Evolutionary conservation across 371 early-diverging fungal genomes (phyloP).

Genomic region (Mortierella sp.): DNA sequence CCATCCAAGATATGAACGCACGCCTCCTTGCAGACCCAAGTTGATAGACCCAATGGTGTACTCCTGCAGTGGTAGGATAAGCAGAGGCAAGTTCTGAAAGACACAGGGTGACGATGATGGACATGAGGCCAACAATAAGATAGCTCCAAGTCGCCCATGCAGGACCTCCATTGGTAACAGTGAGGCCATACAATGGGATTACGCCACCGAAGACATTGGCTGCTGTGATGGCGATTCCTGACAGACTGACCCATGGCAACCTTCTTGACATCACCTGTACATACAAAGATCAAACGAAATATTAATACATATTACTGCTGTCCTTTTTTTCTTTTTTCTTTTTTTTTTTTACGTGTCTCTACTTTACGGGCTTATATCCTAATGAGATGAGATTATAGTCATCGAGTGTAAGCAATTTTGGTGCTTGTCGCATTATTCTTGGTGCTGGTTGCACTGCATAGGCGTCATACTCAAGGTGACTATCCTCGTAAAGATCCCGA

Average conservation of each 20-base stretch:
- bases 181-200: conserved; percentile 36
- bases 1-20: conserved; percentile 48
- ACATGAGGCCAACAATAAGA: conserved; percentile 34
- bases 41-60: conserved; percentile 53
- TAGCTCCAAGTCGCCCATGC: conserved; percentile 54
- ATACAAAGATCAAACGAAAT: not conserved
- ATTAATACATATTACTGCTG: not conserved
- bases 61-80: conserved; percentile 46
- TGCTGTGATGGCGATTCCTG: conserved; percentile 30
- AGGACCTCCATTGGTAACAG: conserved; percentile 45
- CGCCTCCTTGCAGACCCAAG: conserved; percentile 38
- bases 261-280: conserved; percentile 40
- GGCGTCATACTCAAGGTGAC: conserved; percentile 16
- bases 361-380: conserved; percentile 44
- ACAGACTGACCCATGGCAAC: conserved; percentile 33
- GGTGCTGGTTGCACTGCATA: conserved; percentile 16
- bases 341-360: not conserved
- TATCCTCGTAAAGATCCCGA: conserved; percentile 33
- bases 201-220: conserved; percentile 36
- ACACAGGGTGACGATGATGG: conserved; percentile 37
- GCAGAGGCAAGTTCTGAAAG: conserved; percentile 49
- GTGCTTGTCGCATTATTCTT: conserved; percentile 32
- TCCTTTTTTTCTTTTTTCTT: not conserved
- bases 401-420: conserved; percentile 40
- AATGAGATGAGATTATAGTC: conserved; percentile 23